phyloP scores from a whole-genome alignment of 1,284 basidiomycete genomes.

The Puccinia novopanici region DNA sequence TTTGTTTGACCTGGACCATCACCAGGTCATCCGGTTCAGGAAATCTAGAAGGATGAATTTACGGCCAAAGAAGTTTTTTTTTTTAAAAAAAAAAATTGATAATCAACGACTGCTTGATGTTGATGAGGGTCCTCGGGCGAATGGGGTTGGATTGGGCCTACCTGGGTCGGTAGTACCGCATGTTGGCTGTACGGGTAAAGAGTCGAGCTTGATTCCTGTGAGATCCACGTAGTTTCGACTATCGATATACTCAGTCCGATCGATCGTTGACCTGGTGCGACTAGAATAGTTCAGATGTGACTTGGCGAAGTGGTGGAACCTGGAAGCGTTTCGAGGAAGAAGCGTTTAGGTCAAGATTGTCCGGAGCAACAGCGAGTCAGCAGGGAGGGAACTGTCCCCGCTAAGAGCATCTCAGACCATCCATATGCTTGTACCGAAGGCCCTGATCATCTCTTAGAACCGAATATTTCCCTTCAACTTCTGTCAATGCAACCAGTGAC shows the following conservation, averaged over 20 bases:
- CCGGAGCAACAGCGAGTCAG: too few species aligned
- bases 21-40: constrained; percentile 76
- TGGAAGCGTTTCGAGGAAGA: too few species aligned
- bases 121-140: background rate
- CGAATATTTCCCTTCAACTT: too few species aligned
- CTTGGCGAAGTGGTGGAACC: too few species aligned
- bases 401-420: too few species aligned
- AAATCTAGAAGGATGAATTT: constrained; percentile 26
- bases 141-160: background rate
- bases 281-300: too few species aligned
- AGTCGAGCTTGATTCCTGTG: background rate
- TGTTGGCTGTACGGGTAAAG: background rate
- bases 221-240: background rate
- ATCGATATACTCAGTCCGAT: background rate
- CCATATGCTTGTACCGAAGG: too few species aligned
- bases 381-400: too few species aligned
- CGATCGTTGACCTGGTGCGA: background rate
- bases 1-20: constrained; percentile 98
- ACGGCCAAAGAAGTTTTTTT: background rate
- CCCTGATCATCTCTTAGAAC: too few species aligned
- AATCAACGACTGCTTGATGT: background rate
- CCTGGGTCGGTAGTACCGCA: constrained; percentile 50
- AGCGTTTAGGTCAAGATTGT: too few species aligned
- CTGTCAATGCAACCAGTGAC: too few species aligned
- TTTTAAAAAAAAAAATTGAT: too few species aligned